Base-by-base conservation (phyloP, 345 rosid species). In the Erysimum cheiranthoides region DNA sequence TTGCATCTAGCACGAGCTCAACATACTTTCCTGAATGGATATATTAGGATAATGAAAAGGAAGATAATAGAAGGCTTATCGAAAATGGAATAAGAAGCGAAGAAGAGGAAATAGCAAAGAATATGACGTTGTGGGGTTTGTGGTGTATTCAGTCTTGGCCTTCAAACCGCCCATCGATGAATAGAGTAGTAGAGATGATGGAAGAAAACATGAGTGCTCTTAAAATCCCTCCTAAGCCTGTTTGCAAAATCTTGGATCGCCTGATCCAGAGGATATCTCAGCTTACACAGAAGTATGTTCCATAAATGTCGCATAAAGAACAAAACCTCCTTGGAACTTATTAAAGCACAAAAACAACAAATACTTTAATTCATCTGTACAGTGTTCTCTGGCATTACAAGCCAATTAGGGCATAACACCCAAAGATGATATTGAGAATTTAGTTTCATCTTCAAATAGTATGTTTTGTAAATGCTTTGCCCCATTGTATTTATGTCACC, bases 101-200 rank as follows among this genome's bases (percentile, higher is more conserved):
- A 39, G 80, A 76, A 25, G 52, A 74, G 3, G 71, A 77, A 42
- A 45, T 53, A 31, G 46, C 27, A 9, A 79, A 39, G 68, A 84
- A 78, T 75, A 68, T 82, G 79, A 69, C 35, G 5, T 3, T 77
- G 39, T 79, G 78, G 47, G 74, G 79, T 25, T 52, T 82, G 39
- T 84, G 79, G 77, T 78, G 81, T 61, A 82, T 80, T 62, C 85
- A 84, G 17, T 31, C 79, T 9, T 65, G 8, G 7, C 87, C 84
- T 58, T 39, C 51, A 14, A 34, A 79, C 32, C 53, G 80, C 4
- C 83, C 82, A 8, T 8, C 81, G 1, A 74, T 79, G 74, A 70
- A 13, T 11, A 73, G 42, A 52, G 79, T 82, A 2, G 60, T 82
- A 18, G 77, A 79, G 56, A 82, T 79, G 83, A 58, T 79, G 61